Conservation (phyloP, 169 alveolate species). For the Plasmodium fragile region DNA sequence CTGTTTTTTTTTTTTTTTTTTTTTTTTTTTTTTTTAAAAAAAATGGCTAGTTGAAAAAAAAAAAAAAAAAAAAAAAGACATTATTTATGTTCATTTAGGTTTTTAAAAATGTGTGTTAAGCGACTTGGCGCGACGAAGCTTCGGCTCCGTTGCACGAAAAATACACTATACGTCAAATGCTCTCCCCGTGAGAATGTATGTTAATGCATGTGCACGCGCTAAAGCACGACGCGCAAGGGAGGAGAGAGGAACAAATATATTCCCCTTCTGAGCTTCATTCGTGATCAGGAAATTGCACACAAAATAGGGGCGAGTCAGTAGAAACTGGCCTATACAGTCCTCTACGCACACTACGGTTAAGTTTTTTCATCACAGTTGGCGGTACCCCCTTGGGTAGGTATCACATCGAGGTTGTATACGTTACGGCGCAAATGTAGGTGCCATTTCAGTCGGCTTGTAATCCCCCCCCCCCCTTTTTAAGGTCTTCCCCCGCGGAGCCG, state of each 20-base stretch:
- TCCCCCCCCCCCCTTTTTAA: not conserved
- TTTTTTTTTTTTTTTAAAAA: too few species aligned
- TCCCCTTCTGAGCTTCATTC: not conserved
- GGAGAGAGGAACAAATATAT: not conserved
- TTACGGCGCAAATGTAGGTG: not conserved
- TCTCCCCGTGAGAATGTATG: not conserved
- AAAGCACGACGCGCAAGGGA: not conserved
- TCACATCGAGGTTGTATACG: not conserved
- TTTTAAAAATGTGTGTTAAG: not conserved
- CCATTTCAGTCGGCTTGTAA: not conserved
- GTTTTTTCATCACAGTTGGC: not conserved
- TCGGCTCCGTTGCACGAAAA: not conserved
- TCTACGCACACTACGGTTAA: not conserved
- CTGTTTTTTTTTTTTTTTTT: not conserved
- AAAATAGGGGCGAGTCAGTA: not conserved
- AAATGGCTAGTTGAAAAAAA: not conserved
- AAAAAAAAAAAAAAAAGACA: not conserved
- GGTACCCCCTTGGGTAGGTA: not conserved
- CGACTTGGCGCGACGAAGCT: not conserved
- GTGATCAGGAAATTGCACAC: not conserved
- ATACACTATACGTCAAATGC: not conserved
- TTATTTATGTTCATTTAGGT: not conserved
- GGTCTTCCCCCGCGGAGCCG: constrained; percentile 4
- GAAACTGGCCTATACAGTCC: not conserved
- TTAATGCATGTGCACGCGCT: not conserved